Evolutionary conservation across 352 stramenopile species (phyloP), one percentile per base, ranked within the genome.

Genomic region (Phytophthora litchii): DNA sequence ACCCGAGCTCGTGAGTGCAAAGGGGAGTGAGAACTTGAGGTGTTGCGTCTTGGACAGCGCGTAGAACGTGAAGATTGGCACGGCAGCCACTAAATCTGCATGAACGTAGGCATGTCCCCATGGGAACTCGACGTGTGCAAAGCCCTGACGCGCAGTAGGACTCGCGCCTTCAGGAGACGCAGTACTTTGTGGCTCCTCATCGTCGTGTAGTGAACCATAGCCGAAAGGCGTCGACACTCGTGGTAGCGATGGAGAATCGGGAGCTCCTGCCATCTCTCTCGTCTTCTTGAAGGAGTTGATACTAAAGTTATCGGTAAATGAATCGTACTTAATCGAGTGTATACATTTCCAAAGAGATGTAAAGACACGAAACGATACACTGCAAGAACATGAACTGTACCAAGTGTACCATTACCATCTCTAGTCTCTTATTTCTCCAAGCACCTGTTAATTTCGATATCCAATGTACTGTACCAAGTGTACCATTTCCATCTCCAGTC

Each of bases 1-100:
- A 3, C 79, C 78, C 0, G 60, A 48, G 3, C 67, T 83, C 7
- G 73, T 86, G 12, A 93, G 53, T 19, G 78, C 63, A 41, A 90
- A 91, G 6, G 72, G 66, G 25, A 91, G 46, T 34, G 75, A 58
- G 53, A 93, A 93, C 58, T 91, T 93, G 34, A 89, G 32, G 41
- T 78, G 83, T 50, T 87, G 73, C 32, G 43, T 72, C 46, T 84
- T 74, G 12, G 73, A 63, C 14, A 93, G 56, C 31, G 83, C 83
- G 65, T 91, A 93, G 64, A 93, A 90, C 8, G 79, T 93, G 45
- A 93, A 93, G 40, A 87, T 68, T 1, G 81, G 83, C 23, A 74
- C 65, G 12, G 74, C 48, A 4, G 77, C 79, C 35, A 91, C 75
- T 21, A 89, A 52, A 23, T 88, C 74, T 16, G 72, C 56, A 47